Evolutionary conservation across 257 asterid species (phyloP).

Genomic region (Lavandula angustifolia): DNA sequence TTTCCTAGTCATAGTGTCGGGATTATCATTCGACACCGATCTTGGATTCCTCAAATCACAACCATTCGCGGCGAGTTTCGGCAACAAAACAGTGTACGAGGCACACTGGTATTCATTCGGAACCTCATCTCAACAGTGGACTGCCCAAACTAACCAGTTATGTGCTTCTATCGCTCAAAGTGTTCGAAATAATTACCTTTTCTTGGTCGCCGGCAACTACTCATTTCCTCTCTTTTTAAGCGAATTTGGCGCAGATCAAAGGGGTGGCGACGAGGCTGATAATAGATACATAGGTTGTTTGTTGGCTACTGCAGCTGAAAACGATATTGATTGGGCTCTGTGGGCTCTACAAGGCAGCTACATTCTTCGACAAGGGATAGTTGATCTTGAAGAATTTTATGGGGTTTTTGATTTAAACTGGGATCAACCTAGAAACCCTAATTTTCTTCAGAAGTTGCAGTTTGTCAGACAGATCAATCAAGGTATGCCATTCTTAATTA

Average conservation of each 20-base stretch:
- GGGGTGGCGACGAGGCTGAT: constrained; percentile 46
- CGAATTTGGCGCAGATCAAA: constrained; percentile 63
- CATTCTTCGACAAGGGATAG: constrained; percentile 42
- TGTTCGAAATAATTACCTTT: constrained; percentile 38
- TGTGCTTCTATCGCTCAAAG: constrained; percentile 28
- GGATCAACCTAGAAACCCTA: constrained; percentile 44
- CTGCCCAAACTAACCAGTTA: constrained; percentile 31
- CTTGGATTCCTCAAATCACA: constrained; percentile 41
- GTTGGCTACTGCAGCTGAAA: constrained; percentile 48
- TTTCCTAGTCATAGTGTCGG: constrained; percentile 62
- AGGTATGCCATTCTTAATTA: constrained; percentile 40
- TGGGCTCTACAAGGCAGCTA: constrained; percentile 81
- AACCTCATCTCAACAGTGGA: constrained; percentile 31
- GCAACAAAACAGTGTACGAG: constrained; percentile 61
- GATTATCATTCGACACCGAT: constrained; percentile 44
- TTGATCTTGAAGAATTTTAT: constrained; percentile 43
- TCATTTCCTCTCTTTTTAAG: constrained; percentile 57
- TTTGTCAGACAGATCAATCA: constrained; percentile 49
- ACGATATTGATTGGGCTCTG: constrained; percentile 71
- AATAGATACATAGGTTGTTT: constrained; percentile 58
- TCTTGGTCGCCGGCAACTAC: constrained; percentile 30
- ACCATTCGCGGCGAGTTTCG: constrained; percentile 36
- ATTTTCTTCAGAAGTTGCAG: constrained; percentile 43
- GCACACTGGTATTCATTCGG: constrained; percentile 67
- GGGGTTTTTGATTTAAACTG: constrained; percentile 57